These are phyloP conservation scores for Sporisorium scitamineum DNA, from an alignment of 1,284 basidiomycete species.

Conservation along the genomic window DNA sequence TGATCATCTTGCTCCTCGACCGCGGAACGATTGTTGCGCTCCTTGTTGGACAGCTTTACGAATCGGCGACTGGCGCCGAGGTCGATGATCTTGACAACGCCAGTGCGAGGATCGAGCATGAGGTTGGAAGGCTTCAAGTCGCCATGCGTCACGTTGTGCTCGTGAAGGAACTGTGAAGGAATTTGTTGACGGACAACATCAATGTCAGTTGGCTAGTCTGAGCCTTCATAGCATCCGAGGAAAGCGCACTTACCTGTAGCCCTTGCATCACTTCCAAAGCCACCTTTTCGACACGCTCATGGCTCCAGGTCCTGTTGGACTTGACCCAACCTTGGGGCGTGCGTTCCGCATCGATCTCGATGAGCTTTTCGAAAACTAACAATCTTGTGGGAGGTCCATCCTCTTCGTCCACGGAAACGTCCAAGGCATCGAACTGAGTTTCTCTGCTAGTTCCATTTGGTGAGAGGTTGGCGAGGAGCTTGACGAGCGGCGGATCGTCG, in stretches of 20 bases:
- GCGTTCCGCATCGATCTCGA: conserved; percentile 55
- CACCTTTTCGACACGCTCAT: conserved; percentile 52
- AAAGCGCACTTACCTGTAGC: conserved; percentile 36
- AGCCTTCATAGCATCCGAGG: background rate
- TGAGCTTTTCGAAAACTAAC: conserved; percentile 56
- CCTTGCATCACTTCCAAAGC: conserved; percentile 51
- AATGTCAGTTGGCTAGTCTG: background rate
- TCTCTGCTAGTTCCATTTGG: conserved; percentile 12
- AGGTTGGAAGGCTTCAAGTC: conserved; percentile 63
- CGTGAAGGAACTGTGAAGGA: conserved; percentile 43
- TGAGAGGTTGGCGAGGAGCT: conserved; percentile 49
- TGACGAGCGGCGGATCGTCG: conserved; percentile 39
- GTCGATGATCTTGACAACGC: conserved; percentile 58
- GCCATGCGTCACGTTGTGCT: conserved; percentile 58
- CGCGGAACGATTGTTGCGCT: conserved; percentile 47
- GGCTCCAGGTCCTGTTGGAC: conserved; percentile 40
- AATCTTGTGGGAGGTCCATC: conserved; percentile 52
- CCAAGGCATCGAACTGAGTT: background rate
- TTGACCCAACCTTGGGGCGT: conserved; percentile 48
- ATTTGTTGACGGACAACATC: background rate
- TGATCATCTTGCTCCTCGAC: conserved; percentile 56
- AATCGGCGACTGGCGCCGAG: conserved; percentile 59
- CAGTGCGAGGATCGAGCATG: conserved; percentile 58
- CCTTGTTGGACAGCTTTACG: conserved; percentile 48
- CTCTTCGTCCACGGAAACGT: conserved; percentile 25